A percentile compares a stretch with the other conserved stretches of the same genome.
phyloP scores from a whole-genome alignment of 805 yeast species.

The Barnettozyma californica region DNA sequence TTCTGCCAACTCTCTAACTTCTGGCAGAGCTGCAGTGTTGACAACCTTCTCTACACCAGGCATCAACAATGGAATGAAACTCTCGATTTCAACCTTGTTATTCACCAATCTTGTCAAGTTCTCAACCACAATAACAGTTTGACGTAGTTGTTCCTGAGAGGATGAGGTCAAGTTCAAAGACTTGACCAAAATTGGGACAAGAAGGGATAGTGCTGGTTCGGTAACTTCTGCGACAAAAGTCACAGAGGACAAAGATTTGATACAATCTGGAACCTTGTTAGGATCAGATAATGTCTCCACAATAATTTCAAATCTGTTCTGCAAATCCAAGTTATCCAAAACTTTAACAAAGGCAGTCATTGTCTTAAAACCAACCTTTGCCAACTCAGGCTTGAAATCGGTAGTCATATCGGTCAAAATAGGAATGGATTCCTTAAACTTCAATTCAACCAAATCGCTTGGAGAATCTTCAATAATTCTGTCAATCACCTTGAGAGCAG shows the following conservation, averaged over 20 bases:
- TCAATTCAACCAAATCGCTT: slow-evolving; percentile 76
- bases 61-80: slow-evolving; percentile 74
- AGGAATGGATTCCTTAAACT: slow-evolving; percentile 77
- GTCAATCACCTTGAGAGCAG: slow-evolving; percentile 70
- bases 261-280: slow-evolving; percentile 79
- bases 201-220: slow-evolving; percentile 84
- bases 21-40: slow-evolving; percentile 89
- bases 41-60: slow-evolving; percentile 93
- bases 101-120: slow-evolving; percentile 93
- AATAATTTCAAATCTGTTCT: slow-evolving; percentile 78
- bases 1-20: slow-evolving; percentile 87
- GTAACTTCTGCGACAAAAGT: slow-evolving; percentile 98
- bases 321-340: slow-evolving; percentile 87
- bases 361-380: slow-evolving; percentile 73
- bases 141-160: slow-evolving; percentile 94
- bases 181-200: slow-evolving; percentile 89
- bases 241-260: slow-evolving; percentile 83
- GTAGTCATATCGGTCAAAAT: slow-evolving; percentile 83
- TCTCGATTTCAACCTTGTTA: slow-evolving; percentile 86
- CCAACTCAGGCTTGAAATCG: slow-evolving; percentile 94
- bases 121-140: slow-evolving; percentile 93
- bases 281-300: slow-evolving; percentile 91
- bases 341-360: slow-evolving; percentile 69
- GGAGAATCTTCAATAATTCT: slow-evolving; percentile 74
- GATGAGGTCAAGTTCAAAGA: slow-evolving; percentile 79